These are phyloP conservation scores for Cladosporium cucumerinum DNA, from an alignment of 2,329 filamentous ascomycete genomes.

Conservation along the genomic window DNA sequence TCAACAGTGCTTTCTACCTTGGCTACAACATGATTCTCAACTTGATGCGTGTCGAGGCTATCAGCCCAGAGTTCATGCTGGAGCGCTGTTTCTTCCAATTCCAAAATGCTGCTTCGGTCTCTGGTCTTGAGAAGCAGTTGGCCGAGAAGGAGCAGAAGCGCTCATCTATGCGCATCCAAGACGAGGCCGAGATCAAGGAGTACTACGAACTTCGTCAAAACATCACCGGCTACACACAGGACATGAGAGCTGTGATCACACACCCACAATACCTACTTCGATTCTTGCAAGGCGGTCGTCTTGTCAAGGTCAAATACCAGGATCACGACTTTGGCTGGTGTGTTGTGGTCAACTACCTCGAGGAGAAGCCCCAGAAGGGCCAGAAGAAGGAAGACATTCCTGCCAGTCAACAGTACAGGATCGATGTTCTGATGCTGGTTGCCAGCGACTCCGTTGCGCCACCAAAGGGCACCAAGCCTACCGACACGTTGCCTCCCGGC, in stretches of 20 bases:
- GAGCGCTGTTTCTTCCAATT: slow-evolving; percentile 98
- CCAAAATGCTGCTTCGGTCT: slow-evolving; percentile 87
- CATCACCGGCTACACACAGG: slow-evolving; percentile 75
- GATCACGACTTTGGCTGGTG: slow-evolving; percentile 93
- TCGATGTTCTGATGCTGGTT: slow-evolving; percentile 74
- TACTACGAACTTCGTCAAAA: slow-evolving; percentile 90
- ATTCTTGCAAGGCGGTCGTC: slow-evolving; percentile 81
- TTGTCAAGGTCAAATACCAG: slow-evolving; percentile 79
- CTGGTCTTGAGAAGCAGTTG: slow-evolving; percentile 77
- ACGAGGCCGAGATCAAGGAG: slow-evolving; percentile 85
- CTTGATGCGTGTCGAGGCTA: slow-evolving; percentile 94
- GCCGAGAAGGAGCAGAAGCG: slow-evolving; percentile 72
- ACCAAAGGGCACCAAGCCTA: slow-evolving; percentile 26
- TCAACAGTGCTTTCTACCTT: slow-evolving; percentile 96
- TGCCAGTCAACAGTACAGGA: slow-evolving; percentile 73
- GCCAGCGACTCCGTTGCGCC: slow-evolving; percentile 54
- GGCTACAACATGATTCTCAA: slow-evolving; percentile 99
- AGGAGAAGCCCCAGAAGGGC: slow-evolving; percentile 56
- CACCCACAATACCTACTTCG: slow-evolving; percentile 82
- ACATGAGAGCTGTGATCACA: slow-evolving; percentile 88
- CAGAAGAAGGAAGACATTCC: slow-evolving; percentile 63
- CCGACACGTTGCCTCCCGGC: slow-evolving; percentile 59
- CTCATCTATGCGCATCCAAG: slow-evolving; percentile 70
- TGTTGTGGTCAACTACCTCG: slow-evolving; percentile 74
- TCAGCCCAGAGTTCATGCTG: slow-evolving; percentile 98